Evolutionary conservation across 2,329 filamentous ascomycete species (phyloP), one percentile per base, ranked within the genome.

Genomic region (Massarina eburnea): DNA sequence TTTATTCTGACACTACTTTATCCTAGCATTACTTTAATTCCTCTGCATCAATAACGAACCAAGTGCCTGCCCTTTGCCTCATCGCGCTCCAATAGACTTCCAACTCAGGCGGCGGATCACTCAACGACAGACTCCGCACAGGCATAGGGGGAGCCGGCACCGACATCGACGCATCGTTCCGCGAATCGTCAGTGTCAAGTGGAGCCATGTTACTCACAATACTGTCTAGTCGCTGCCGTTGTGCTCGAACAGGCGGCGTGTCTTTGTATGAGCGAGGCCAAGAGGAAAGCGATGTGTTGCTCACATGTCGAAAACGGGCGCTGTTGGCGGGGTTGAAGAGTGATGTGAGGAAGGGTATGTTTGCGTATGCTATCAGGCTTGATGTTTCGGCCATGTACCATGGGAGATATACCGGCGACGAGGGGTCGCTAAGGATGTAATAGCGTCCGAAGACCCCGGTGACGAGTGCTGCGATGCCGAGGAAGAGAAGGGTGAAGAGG

Each of bases 311-410:
- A n/a, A 55, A 43, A 3, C 58, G 49, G 8, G 36, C 29, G 9
- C 17, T 49, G 2, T 51, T 49, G 0, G 49, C 52, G 3, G 54
- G 51, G 8, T 52, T 54, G 6, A 62, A 46, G 8, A 64, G 50
- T 6, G 55, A 59, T 9, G 43, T 59, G 9, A 65, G 46, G 47
- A 65, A 65, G 1, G 62, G 62, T 1, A 65, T 51, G 27, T 65
- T 65, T 18, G 60, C 60, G 45, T 62, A 62, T 29, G 53, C 35
- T 22, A 65, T 52, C 35, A 49, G 38, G 4, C 54, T 45, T 1
- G 48, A 48, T 2, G 55, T 47, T 39, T 61, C 55, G 27, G 54
- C 46, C 1, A 38, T 48, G 45, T 55, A 57, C 47, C 51, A 59
- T 21, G 45, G 42, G 15, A 64, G 48, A 35, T 55, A 59, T 0